Evolutionary conservation across 2,329 filamentous ascomycete species (phyloP), one percentile per base, ranked within the genome.

Genomic region (Emmonsiellopsis sp.): DNA sequence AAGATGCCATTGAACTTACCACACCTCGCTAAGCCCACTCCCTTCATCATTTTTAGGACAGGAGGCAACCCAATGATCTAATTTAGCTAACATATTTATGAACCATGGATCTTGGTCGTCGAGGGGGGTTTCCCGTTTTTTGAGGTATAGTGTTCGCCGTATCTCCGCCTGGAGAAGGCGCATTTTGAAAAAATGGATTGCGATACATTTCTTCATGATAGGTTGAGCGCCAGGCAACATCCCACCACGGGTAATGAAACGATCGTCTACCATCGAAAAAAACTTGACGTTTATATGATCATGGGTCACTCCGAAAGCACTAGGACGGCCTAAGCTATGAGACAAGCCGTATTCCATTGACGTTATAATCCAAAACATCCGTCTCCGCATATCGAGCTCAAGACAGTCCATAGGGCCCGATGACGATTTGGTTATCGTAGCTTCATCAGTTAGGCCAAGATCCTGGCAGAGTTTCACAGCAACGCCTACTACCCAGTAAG

Each of bases 121-220:
- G 51, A 81, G 82, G 0, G 92, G 91, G 49, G 88, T 84, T 0
- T 82, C 73, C 44, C 85, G 80, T 68, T 93, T 93, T 68, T 85
- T 86, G 61, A 95, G 85, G 66, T 98, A 97, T 0, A 97, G 75
- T 6, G 84, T 85, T 54, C 90, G 82, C 54, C 90, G 80, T 43
- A 96, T 93, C 69, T 97, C 92, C 11, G 91, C 82, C 66, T 96
- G 91, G 10, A 91, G 75, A 54, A 94, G 71, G 53, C 89, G 80
- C 88, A 96, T 94, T 65, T 88, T 92, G 74, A 90, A 90, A 62
- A 95, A 93, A 67, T 98, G 92, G 56, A 96, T 90, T 2, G 89
- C 85, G 31, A 95, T 84, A 62, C 88, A 82, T 68, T 98, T 98
- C 65, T 87, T 88, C 60, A 91, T 78, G 39, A 87, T 88, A 1